Evolutionary conservation across 202 grass and related monocot species (phyloP), one percentile per base, ranked within the genome.

Genomic region (Alloteropsis angusta): DNA sequence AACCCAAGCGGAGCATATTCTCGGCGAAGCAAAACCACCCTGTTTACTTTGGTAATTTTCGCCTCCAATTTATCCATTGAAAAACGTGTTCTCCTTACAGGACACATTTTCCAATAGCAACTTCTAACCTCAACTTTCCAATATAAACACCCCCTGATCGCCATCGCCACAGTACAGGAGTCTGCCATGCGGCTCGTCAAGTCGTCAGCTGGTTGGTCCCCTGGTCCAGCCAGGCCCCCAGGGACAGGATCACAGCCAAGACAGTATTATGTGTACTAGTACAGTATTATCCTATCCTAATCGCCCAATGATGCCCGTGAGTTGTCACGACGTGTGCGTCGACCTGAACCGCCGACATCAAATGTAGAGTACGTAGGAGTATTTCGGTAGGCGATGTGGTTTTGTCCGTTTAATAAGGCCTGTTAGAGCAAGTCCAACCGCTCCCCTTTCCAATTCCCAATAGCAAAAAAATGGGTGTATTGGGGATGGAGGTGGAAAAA

Each of bases 341-440:
- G 67, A 4, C 62, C 84, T 80, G 59, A 86, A 69, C 46, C 30
- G 38, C 65, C 65, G 78, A 82, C 22, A 69, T 72, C 9, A 32
- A 18, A 15, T 5, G 25, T 12, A n/a, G n/a, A n/a, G n/a, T n/a
- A n/a, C n/a, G n/a, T n/a, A n/a, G n/a, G n/a, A n/a, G n/a, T n/a
- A 30, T 22, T 4, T 12, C 13, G n/a, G 57, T 56, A 28, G 68
- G 83, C 49, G 68, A 65, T n/a, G 73, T 35, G 48, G 58, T 28
- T 71, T 62, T 7, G 6, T 35, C 1, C 25, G 5, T 1, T 8
- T 18, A 54, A 71, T 39, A 28, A 45, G 35, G 57, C n/a, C n/a
- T n/a, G n/a, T n/a, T n/a, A n/a, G n/a, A n/a, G n/a, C n/a, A n/a
- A n/a, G n/a, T n/a, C n/a, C n/a, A n/a, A n/a, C n/a, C n/a, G n/a